Evolutionary conservation across 129 eudicot species (phyloP).

Genomic region (Flaveria ramosissima): DNA sequence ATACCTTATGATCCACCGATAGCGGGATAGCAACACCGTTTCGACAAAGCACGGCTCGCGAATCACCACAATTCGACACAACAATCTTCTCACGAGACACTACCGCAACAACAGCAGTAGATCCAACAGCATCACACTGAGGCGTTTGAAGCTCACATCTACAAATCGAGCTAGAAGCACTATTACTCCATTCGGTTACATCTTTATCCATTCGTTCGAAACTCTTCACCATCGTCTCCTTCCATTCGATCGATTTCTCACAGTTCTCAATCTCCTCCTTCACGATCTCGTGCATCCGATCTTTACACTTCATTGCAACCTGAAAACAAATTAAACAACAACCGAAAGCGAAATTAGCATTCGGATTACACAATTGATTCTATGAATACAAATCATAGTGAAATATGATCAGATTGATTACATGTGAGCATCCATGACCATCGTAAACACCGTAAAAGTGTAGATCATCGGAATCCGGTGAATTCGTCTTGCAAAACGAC

Average conservation of each 20-base stretch:
- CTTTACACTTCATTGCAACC: slow-evolving; percentile 90
- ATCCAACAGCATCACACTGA: slow-evolving; percentile 94
- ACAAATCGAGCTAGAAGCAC: slow-evolving; percentile 42
- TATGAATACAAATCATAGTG: background rate
- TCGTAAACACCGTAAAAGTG: slow-evolving; percentile 91
- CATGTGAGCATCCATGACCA: slow-evolving; percentile 99
- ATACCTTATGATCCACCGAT: slow-evolving; percentile 86
- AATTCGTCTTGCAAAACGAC: slow-evolving; percentile 42
- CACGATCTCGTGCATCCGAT: slow-evolving; percentile 87
- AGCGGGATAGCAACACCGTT: slow-evolving; percentile 85
- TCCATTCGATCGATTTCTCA: slow-evolving; percentile 44
- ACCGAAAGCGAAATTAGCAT: background rate
- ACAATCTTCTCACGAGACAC: slow-evolving; percentile 68
- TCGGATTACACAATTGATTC: background rate
- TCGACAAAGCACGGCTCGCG: slow-evolving; percentile 86
- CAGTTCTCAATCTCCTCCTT: slow-evolving; percentile 53
- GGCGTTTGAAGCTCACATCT: slow-evolving; percentile 90
- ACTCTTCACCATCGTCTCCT: slow-evolving; percentile 48
- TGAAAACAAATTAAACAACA: slow-evolving; percentile 9
- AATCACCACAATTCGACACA: slow-evolving; percentile 89
- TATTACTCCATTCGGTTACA: slow-evolving; percentile 48
- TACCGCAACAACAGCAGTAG: slow-evolving; percentile 88
- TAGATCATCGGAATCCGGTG: slow-evolving; percentile 21
- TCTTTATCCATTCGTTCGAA: slow-evolving; percentile 82
- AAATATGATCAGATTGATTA: slow-evolving; percentile 21